A percentile compares a stretch with the other conserved stretches of the same genome.
These are phyloP conservation scores for Coniferiporia sulphurascens DNA, from an alignment of 1,284 basidiomycete species.

Conservation along the genomic window DNA sequence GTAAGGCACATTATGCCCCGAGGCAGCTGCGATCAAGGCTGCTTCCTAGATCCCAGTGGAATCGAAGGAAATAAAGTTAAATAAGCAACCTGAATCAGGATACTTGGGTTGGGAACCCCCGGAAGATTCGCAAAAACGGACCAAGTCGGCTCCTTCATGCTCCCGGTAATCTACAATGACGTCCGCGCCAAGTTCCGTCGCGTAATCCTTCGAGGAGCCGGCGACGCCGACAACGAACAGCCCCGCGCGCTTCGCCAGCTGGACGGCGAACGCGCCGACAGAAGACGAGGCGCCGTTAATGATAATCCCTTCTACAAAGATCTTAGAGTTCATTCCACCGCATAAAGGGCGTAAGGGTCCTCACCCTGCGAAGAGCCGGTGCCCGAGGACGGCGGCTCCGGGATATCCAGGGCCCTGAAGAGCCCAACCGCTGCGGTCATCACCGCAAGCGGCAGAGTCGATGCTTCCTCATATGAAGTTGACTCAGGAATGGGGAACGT, in stretches of 20 bases:
- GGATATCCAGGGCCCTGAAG: slow-evolving; percentile 21
- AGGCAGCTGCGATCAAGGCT: slow-evolving; percentile 3
- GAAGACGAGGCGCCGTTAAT: slow-evolving; percentile 31
- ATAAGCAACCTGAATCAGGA: not conserved
- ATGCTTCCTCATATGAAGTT: slow-evolving; percentile 28
- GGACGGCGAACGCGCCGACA: slow-evolving; percentile 31
- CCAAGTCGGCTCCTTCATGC: slow-evolving; percentile 16
- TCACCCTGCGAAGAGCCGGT: not conserved
- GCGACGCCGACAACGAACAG: slow-evolving; percentile 29
- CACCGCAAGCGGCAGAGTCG: slow-evolving; percentile 29
- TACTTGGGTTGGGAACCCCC: too few relatives aligned
- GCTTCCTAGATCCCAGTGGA: not conserved
- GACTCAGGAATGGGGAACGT: slow-evolving; percentile 9
- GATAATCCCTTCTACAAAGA: slow-evolving; percentile 22
- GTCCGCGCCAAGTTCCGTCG: slow-evolving; percentile 25
- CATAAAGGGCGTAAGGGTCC: not conserved
- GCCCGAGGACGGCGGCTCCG: not conserved
- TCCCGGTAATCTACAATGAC: slow-evolving; percentile 28
- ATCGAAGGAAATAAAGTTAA: not conserved
- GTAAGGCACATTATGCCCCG: not conserved
- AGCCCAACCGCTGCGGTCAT: slow-evolving; percentile 31
- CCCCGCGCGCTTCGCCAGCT: slow-evolving; percentile 29
- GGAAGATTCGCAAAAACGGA: not conserved
- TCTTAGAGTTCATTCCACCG: not conserved
- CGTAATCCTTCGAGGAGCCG: slow-evolving; percentile 22